Evolutionary conservation across 768 basidiomycete genomes (phyloP).

Genomic region (Postia placenta): DNA sequence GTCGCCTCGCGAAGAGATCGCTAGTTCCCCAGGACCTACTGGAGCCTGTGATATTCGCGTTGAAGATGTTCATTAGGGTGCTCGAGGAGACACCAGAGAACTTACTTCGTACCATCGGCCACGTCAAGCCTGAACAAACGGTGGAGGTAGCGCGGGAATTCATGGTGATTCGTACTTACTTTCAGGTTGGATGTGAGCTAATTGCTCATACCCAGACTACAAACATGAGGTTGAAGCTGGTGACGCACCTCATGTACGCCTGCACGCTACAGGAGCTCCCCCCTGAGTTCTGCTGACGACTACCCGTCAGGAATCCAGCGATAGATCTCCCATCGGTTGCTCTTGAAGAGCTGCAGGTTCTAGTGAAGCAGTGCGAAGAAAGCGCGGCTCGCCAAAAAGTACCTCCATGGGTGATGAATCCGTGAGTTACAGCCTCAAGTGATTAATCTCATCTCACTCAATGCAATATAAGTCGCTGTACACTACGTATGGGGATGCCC

Average conservation of each 20-base stretch:
- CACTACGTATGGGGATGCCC: background rate
- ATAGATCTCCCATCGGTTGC: background rate
- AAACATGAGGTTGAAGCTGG: background rate
- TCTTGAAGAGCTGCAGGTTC: too few relatives aligned
- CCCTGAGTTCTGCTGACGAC: background rate
- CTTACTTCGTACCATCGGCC: background rate
- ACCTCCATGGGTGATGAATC: too few relatives aligned
- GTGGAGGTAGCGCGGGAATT: background rate
- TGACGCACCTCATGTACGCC: background rate
- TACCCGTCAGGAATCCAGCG: background rate
- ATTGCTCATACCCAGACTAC: background rate
- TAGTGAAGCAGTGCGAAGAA: background rate
- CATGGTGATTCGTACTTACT: background rate
- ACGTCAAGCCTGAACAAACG: background rate
- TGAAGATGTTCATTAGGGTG: background rate
- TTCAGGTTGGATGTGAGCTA: background rate
- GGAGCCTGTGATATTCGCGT: background rate
- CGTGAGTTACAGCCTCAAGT: background rate
- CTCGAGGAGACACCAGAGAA: background rate
- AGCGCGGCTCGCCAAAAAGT: too few relatives aligned
- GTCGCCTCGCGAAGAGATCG: background rate
- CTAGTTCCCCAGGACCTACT: background rate
- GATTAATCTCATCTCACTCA: background rate
- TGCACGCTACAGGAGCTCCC: background rate
- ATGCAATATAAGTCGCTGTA: background rate